Evolutionary conservation across 2,329 filamentous ascomycete species (phyloP).

Genomic region (Cladorrhinum sp.): DNA sequence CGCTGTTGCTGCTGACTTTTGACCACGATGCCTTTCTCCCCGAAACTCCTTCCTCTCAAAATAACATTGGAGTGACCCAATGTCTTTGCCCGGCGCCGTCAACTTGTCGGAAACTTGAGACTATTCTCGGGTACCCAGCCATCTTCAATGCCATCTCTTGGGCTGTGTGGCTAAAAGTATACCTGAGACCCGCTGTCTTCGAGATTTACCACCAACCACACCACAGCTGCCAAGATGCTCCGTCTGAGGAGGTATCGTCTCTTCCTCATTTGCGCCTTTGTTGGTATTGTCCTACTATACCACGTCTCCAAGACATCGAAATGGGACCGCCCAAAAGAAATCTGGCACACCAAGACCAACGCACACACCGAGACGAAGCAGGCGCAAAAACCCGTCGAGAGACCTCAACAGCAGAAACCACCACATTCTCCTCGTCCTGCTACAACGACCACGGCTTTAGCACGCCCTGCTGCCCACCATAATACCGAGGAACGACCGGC

Average conservation of each 20-base stretch:
- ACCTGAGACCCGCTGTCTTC: not conserved
- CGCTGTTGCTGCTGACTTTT: not conserved
- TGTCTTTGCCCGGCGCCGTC: not conserved
- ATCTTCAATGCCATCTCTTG: not conserved
- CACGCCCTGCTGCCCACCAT: constrained; percentile 7
- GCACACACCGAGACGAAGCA: constrained; percentile 5
- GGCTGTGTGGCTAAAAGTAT: not conserved
- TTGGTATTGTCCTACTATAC: constrained; percentile 54
- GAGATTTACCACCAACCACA: not conserved
- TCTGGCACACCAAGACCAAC: constrained; percentile 19
- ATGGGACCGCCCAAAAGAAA: constrained; percentile 28
- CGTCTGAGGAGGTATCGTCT: constrained; percentile 61
- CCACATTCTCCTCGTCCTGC: not conserved
- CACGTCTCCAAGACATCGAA: constrained; percentile 44
- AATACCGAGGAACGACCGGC: constrained; percentile 2
- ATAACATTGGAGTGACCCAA: not conserved
- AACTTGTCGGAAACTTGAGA: not conserved
- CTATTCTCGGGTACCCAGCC: not conserved
- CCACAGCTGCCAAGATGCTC: constrained; percentile 41
- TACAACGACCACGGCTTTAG: not conserved
- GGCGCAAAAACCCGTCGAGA: constrained; percentile 6
- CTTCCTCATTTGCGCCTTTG: constrained; percentile 53
- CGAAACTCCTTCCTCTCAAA: not conserved
- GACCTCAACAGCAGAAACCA: not conserved
- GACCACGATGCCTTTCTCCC: not conserved